phyloP scores from a whole-genome alignment of 768 basidiomycete species.

The Pleurotus eryngii region DNA sequence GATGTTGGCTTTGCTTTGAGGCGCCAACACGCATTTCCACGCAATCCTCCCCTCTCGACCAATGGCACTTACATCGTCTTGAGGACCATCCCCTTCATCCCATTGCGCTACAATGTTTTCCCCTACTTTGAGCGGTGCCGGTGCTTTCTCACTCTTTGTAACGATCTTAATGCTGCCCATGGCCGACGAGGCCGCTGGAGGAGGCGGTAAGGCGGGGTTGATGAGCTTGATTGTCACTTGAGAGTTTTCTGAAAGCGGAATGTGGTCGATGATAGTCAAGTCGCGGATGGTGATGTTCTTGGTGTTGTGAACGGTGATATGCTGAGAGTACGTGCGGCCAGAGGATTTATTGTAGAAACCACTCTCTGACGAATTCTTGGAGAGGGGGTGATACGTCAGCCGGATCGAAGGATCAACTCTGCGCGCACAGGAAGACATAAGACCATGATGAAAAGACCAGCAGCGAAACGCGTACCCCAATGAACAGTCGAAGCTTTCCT shows the following conservation, averaged over 20 bases:
- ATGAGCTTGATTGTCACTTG: background rate
- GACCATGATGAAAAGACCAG: constrained; percentile 25
- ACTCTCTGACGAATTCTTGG: constrained; percentile 10
- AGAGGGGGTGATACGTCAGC: constrained; percentile 11
- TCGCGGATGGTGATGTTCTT: constrained; percentile 10
- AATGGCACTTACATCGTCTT: constrained; percentile 18
- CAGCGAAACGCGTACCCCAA: constrained; percentile 19
- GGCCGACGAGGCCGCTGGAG: background rate
- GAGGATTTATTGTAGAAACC: constrained; percentile 5
- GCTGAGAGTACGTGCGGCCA: constrained; percentile 9
- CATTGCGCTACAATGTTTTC: constrained; percentile 27
- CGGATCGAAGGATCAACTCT: constrained; percentile 6
- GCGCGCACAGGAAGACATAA: constrained; percentile 25
- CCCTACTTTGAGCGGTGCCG: constrained; percentile 17
- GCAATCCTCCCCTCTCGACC: constrained; percentile 32
- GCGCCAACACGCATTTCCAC: constrained; percentile 29
- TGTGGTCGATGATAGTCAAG: constrained; percentile 12
- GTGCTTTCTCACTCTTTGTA: background rate
- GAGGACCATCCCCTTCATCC: constrained; percentile 25
- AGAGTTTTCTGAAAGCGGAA: constrained; percentile 10
- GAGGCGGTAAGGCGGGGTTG: background rate
- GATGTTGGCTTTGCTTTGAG: constrained; percentile 28
- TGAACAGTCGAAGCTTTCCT: constrained; percentile 27
- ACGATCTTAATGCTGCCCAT: background rate
- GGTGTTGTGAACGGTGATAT: constrained; percentile 15